Evolutionary conservation across 306 rosid species (phyloP).

Genomic region (Malus asiatica): DNA sequence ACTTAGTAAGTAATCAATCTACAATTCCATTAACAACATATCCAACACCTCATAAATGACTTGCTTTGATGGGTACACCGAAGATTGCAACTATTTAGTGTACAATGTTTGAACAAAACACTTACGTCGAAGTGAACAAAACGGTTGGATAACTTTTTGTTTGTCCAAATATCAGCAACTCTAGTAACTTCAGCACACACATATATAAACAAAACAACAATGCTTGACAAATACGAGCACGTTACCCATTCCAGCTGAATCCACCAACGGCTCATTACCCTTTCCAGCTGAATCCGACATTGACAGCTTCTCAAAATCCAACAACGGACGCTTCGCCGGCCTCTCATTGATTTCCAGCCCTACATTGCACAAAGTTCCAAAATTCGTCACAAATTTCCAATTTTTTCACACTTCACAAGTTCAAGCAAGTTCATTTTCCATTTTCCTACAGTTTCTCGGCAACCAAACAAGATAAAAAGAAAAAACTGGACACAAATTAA

Average conservation of each 20-base stretch:
- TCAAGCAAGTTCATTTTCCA: neutral
- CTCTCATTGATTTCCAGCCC: conserved; percentile 91
- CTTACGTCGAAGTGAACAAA: neutral
- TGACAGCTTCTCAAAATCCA: conserved; percentile 68
- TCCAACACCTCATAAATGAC: neutral
- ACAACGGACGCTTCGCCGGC: conserved; percentile 64
- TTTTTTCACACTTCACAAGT: neutral
- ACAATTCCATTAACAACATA: neutral
- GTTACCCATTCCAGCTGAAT: conserved; percentile 45
- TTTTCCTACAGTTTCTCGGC: neutral
- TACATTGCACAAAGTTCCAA: conserved; percentile 13
- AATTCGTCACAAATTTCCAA: neutral
- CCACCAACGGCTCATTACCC: conserved; percentile 48
- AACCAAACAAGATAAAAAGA: neutral
- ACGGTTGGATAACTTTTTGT: neutral
- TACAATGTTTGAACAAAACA: neutral
- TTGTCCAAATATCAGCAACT: neutral
- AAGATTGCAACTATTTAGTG: neutral
- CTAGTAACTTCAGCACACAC: neutral
- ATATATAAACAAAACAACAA: neutral
- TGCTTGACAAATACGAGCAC: neutral
- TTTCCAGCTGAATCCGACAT: conserved; percentile 40
- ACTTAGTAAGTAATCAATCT: neutral
- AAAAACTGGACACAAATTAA: neutral
- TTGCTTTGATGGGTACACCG: neutral